A percentile compares a stretch with the other conserved stretches of the same genome.
Conservation (phyloP, 2,329 filamentous ascomycete species). For the Pezicula radicicola region DNA sequence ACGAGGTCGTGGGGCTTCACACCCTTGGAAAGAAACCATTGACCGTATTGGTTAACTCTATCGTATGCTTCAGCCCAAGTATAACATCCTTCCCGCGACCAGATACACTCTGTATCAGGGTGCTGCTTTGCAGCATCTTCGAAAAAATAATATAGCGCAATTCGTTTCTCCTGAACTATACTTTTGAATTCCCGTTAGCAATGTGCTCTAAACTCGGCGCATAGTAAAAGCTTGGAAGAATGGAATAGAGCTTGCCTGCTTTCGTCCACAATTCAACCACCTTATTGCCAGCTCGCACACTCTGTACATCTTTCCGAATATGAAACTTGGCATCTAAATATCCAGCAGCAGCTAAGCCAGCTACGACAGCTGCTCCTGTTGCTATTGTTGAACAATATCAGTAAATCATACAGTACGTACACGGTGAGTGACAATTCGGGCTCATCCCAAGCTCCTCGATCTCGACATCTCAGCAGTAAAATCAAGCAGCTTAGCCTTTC, state of each 20-base stretch:
- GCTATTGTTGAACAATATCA: not conserved
- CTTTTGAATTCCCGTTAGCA: no score
- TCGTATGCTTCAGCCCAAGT: constrained; percentile 55
- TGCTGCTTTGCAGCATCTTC: constrained; percentile 50
- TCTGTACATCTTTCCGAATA: no score
- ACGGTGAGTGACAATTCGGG: no score
- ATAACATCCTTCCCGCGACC: constrained; percentile 61
- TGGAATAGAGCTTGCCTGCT: not conserved
- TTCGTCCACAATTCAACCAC: not conserved
- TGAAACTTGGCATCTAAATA: no score
- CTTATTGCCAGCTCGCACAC: not conserved
- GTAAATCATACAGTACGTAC: not conserved
- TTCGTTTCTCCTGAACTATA: constrained; percentile 45
- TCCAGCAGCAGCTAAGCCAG: no score
- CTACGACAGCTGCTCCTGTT: no score
- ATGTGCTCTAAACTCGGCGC: no score
- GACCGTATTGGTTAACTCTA: constrained; percentile 57
- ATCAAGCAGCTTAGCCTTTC: no score
- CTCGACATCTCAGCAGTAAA: no score
- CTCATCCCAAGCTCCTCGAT: no score
- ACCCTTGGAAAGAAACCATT: constrained; percentile 57
- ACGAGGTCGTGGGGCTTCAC: constrained; percentile 60
- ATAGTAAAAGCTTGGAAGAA: no score
- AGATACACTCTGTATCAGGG: constrained; percentile 57
- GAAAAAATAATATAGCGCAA: constrained; percentile 66